These are phyloP conservation scores for Pseudogymnoascus destructans DNA, from an alignment of 2,329 filamentous ascomycete species.

Conservation along the genomic window DNA sequence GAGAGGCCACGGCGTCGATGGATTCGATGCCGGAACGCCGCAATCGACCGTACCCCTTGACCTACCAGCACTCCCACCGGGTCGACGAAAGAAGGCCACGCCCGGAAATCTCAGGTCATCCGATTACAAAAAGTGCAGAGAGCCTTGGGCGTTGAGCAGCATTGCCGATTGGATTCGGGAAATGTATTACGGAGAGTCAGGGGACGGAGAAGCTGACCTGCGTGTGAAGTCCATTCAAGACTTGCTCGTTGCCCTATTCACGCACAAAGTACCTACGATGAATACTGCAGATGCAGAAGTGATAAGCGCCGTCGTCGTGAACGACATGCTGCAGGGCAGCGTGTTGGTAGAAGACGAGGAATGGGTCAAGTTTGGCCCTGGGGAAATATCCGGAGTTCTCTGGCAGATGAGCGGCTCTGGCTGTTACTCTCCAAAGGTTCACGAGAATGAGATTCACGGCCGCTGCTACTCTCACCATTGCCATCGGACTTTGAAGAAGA, in stretches of 20 bases:
- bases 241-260: slow-evolving; percentile 78
- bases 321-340: slow-evolving; percentile 64
- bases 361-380: slow-evolving; percentile 86
- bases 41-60: slow-evolving; percentile 54
- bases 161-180: slow-evolving; percentile 76
- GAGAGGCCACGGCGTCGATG: slow-evolving; percentile 38
- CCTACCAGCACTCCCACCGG: slow-evolving; percentile 68
- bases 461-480: slow-evolving; percentile 92
- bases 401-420: slow-evolving; percentile 86
- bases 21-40: slow-evolving; percentile 42
- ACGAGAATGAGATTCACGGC: slow-evolving; percentile 48
- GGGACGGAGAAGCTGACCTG: slow-evolving; percentile 76
- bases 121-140: slow-evolving; percentile 73
- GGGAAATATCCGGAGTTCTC: slow-evolving; percentile 73
- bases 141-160: slow-evolving; percentile 89
- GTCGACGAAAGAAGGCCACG: slow-evolving; percentile 70
- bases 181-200: slow-evolving; percentile 44
- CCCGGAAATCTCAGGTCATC: slow-evolving; percentile 67
- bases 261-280: slow-evolving; percentile 92
- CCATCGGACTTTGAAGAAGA: slow-evolving; percentile 85
- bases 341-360: slow-evolving; percentile 83
- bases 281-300: slow-evolving; percentile 94
- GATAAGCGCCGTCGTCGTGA: slow-evolving; percentile 63
- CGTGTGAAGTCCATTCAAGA: slow-evolving; percentile 76
- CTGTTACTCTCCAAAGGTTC: slow-evolving; percentile 78